phyloP scores from a whole-genome alignment of 306 rosid genomes.

The Prunus davidiana region DNA sequence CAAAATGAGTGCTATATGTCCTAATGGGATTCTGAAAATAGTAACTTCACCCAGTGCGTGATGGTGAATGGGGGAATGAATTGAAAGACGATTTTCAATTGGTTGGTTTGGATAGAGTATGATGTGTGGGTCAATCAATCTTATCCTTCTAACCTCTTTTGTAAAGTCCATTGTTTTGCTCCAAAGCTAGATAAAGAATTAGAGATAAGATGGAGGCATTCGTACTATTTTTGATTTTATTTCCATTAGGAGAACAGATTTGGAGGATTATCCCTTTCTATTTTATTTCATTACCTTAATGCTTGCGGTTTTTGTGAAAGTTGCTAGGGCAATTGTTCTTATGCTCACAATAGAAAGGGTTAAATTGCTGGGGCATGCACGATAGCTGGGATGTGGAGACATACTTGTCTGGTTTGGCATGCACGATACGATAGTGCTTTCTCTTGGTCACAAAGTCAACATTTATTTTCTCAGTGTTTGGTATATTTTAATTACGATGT shows the following conservation, averaged over 20 bases:
- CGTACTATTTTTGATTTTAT: background rate
- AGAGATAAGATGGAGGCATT: slow-evolving; percentile 12
- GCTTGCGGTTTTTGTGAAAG: background rate
- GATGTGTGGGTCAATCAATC: slow-evolving; percentile 30
- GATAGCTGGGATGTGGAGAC: background rate
- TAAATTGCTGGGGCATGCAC: background rate
- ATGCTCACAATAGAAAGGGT: background rate
- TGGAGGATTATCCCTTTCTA: slow-evolving; percentile 10
- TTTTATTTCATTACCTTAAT: background rate
- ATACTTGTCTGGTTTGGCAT: slow-evolving; percentile 1
- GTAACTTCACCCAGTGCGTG: background rate
- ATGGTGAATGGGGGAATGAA: background rate
- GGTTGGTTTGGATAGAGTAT: slow-evolving; percentile 4
- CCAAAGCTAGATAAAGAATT: slow-evolving; percentile 20
- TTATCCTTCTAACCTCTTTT: slow-evolving; percentile 24
- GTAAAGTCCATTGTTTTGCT: slow-evolving; percentile 10
- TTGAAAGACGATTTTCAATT: background rate
- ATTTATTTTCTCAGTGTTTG: background rate
- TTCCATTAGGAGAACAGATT: background rate
- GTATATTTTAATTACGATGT: background rate
- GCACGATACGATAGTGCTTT: background rate
- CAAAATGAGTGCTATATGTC: background rate
- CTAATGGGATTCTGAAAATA: background rate
- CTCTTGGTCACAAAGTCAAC: background rate
- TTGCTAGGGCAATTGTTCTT: background rate